Percentiles rank a stretch among this genome's conserved stretches.
Evolutionary conservation across 805 yeast species (phyloP).

Genomic region (Cyberlindnera mrakii): DNA sequence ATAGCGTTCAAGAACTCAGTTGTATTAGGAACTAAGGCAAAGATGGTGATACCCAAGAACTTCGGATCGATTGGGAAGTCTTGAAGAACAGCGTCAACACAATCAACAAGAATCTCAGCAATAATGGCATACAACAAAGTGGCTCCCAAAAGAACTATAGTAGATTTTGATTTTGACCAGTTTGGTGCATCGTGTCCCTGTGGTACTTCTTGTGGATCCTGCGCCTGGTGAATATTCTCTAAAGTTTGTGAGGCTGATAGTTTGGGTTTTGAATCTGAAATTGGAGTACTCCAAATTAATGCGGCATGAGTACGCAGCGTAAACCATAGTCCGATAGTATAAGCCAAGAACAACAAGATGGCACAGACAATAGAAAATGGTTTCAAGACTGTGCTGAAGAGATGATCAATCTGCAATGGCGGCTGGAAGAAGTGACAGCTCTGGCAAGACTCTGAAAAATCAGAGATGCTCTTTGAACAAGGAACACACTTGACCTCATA

Average conservation of each 20-base stretch:
- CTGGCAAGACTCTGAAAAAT: conserved; percentile 40
- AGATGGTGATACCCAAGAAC: conserved; percentile 86
- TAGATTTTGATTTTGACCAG: conserved; percentile 85
- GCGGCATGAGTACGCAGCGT: conserved; percentile 96
- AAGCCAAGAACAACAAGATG: conserved; percentile 71
- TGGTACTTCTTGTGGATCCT: conserved; percentile 10
- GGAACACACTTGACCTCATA: conserved; percentile 69
- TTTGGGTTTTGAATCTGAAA: conserved; percentile 25
- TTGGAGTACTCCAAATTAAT: conserved; percentile 82
- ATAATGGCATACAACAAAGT: conserved; percentile 86
- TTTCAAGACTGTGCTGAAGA: conserved; percentile 62
- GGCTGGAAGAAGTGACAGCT: conserved; percentile 77
- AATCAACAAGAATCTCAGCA: conserved; percentile 90
- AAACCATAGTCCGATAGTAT: conserved; percentile 83
- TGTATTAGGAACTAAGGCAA: conserved; percentile 94
- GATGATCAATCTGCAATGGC: conserved; percentile 58
- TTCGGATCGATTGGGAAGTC: conserved; percentile 84
- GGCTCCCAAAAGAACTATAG: conserved; percentile 75
- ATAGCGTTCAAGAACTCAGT: conserved; percentile 96
- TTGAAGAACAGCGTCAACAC: conserved; percentile 80
- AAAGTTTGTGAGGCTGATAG: conserved; percentile 5
- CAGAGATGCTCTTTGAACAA: conserved; percentile 29
- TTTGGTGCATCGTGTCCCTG: conserved; percentile 94
- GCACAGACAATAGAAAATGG: conserved; percentile 86
- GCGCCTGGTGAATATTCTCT: conserved; percentile 11